Percentiles rank a stretch among this genome's conserved stretches.
Conservation (phyloP, 805 yeast genomes). For the Pichia nakasei region DNA sequence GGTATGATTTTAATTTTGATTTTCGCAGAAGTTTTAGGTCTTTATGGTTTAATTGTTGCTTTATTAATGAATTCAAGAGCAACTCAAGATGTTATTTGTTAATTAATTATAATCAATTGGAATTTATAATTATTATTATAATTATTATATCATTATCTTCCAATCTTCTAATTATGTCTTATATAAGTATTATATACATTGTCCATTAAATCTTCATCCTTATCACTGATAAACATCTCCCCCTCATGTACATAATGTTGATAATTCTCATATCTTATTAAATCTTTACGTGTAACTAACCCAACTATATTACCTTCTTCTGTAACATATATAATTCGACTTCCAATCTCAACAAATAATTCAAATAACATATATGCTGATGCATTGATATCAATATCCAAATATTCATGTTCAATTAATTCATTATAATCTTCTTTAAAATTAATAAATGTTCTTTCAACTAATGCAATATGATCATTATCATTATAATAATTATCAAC, state of each 20-base stretch:
- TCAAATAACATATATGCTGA: conserved; percentile 56
- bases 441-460: neutral
- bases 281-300: conserved; percentile 76
- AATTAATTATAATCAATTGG: conserved; percentile 20
- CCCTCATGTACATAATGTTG: conserved; percentile 23
- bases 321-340: conserved; percentile 61
- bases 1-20: conserved; percentile 97
- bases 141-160: no score
- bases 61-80: conserved; percentile 97
- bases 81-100: conserved; percentile 81
- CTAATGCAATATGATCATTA: neutral
- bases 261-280: conserved; percentile 50
- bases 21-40: conserved; percentile 98
- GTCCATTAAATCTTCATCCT: conserved; percentile 16
- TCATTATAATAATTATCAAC: neutral
- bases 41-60: conserved; percentile 96
- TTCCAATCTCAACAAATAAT: conserved; percentile 72
- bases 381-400: conserved; percentile 45
- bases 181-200: conserved; percentile 1
- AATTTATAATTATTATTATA: neutral
- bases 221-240: conserved; percentile 14
- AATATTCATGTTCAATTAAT: conserved; percentile 47
- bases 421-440: conserved; percentile 18
- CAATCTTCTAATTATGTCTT: no score
- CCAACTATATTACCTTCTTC: conserved; percentile 59